Evolutionary conservation across 768 basidiomycete genomes (phyloP).

Genomic region (Russula abietina): DNA sequence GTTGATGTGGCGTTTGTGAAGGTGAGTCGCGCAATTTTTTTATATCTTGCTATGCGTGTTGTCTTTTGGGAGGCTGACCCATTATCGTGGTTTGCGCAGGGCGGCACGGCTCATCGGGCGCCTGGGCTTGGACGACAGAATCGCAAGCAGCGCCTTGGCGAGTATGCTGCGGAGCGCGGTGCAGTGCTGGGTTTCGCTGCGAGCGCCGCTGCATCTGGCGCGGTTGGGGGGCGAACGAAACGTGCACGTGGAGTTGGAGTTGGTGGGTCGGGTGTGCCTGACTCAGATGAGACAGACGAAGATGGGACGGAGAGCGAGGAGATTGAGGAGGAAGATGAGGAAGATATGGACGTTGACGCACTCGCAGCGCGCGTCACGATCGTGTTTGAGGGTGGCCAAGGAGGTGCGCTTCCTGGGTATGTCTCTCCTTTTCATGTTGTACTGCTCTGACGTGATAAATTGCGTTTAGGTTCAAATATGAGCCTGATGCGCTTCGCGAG

Average conservation of each 20-base stretch:
- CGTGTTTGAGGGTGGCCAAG: conserved; percentile 19
- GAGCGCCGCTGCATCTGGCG: conserved; percentile 12
- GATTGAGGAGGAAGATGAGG: conserved; percentile 17
- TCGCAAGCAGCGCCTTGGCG: conserved; percentile 58
- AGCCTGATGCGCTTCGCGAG: conserved; percentile 28
- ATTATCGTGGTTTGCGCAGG: conserved; percentile 32
- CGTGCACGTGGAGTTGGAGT: conserved; percentile 17
- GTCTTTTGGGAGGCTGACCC: neutral
- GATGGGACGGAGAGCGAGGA: conserved; percentile 11
- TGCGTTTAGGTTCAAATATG: conserved; percentile 31
- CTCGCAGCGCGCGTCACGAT: conserved; percentile 22
- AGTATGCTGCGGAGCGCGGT: conserved; percentile 57
- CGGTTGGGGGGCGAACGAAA: conserved; percentile 15
- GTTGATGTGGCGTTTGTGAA: conserved; percentile 56
- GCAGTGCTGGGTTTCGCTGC: conserved; percentile 36
- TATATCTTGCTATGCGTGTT: neutral
- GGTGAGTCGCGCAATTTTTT: conserved; percentile 33
- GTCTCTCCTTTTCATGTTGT: neutral
- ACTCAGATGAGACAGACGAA: conserved; percentile 14
- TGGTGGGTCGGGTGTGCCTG: conserved; percentile 2
- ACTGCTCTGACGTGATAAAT: neutral
- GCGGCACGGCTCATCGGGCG: conserved; percentile 48
- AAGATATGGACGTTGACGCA: conserved; percentile 20
- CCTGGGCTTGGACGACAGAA: conserved; percentile 47
- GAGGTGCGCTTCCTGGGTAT: conserved; percentile 18